A percentile compares a stretch with the other conserved stretches of the same genome.
Evolutionary conservation across 441 rosid genomes (phyloP).

Genomic region (Rhodomyrtus psidioides): DNA sequence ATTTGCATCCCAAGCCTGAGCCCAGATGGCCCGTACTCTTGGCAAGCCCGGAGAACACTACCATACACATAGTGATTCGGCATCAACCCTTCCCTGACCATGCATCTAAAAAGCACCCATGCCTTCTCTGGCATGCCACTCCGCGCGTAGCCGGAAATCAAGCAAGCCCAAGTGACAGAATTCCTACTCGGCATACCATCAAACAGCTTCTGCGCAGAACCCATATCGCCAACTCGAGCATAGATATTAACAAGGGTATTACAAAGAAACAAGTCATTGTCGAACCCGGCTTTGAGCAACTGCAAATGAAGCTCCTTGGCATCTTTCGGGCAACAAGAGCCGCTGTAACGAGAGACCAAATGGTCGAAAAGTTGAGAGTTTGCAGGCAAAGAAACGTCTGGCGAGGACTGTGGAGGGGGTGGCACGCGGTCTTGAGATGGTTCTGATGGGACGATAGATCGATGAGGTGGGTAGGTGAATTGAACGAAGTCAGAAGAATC

Average conservation of each 20-base stretch:
- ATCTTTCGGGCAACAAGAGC: constrained; percentile 22
- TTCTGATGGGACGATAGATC: constrained; percentile 13
- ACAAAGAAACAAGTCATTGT: constrained; percentile 43
- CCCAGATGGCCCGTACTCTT: constrained; percentile 35
- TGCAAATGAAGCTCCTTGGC: constrained; percentile 39
- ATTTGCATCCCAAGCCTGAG: constrained; percentile 56
- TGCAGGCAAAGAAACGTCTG: background rate
- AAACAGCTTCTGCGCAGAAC: constrained; percentile 49
- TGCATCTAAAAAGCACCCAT: constrained; percentile 33
- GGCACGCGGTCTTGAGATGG: constrained; percentile 1
- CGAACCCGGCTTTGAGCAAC: constrained; percentile 39
- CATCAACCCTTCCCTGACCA: constrained; percentile 40
- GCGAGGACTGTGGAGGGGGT: background rate
- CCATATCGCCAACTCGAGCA: constrained; percentile 29
- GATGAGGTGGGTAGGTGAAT: background rate
- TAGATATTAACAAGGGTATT: constrained; percentile 59
- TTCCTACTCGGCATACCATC: constrained; percentile 66
- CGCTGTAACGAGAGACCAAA: constrained; percentile 20
- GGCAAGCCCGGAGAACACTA: constrained; percentile 63
- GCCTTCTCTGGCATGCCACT: constrained; percentile 49
- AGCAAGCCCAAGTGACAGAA: constrained; percentile 68
- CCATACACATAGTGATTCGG: constrained; percentile 62
- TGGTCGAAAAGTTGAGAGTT: constrained; percentile 17
- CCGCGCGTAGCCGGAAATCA: constrained; percentile 62
- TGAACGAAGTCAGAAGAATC: constrained; percentile 6